Base-by-base conservation (phyloP, 2,329 filamentous ascomycete genomes). In the Aureobasidium uvarum region DNA sequence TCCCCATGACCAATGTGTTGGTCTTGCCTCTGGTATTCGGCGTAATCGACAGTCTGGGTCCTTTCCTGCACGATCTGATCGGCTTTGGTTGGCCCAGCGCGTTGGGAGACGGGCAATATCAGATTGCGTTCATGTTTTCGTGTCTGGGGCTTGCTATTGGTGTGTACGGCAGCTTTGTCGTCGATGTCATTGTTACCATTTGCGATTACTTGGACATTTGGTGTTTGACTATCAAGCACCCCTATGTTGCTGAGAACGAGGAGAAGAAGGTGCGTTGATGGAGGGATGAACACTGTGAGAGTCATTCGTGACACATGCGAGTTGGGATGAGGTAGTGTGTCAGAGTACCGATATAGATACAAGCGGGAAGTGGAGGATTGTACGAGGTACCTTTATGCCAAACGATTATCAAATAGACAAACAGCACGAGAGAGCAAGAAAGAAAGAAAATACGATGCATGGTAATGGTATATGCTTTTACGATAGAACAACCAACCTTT, bases 191-290 rank as follows among this genome's bases (percentile, higher is more conserved):
- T 70, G 92, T 95, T 67, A 96, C 92, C 36, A 98, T 99, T 71
- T 99, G 95, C 79, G 95, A 99, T 76, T 96, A 96, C 76, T 83
- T 98, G 67, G 95, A 99, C 75, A 99, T 99, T 70, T 98, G 92
- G 92, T 99, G 95, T 75, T 81, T 99, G 75, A 96, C 91, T 1
- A 99, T 99, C 80, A 99, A 99, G 84, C 88, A 98, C 72, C 86
- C 86, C 0, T 82, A 83, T 59, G 54, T 65, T 16, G 31, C 59
- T 6, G 59, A 51, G 46, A 52, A 46, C 13, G 60, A 63, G 58
- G 41, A 63, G 60, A 63, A 63, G 60, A 38, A 54, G 46, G 33
- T 39, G 14, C 48, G 48, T 33, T 51, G 25, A 51, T 14, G 25
- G 38, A 31, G 25, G 20, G 6, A n/a, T 8, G 52, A 41, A 39